These are phyloP conservation scores for Geotrichum europaeum DNA, from an alignment of 1,139 yeast genomes.

Conservation along the genomic window DNA sequence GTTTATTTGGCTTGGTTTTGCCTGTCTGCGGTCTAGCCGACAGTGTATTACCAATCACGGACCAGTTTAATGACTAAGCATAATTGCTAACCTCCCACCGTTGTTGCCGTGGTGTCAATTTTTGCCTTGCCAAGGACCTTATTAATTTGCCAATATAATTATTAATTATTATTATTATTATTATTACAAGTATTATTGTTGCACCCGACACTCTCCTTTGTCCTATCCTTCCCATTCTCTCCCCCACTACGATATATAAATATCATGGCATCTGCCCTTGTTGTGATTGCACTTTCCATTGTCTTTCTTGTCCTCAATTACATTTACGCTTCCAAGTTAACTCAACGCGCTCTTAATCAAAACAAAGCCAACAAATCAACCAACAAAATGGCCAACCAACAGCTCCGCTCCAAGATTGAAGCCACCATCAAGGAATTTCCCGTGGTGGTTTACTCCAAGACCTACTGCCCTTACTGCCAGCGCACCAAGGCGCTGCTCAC, in stretches of 20 bases:
- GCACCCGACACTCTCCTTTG: background rate
- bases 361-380: background rate
- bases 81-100: no score
- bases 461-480: constrained; percentile 27
- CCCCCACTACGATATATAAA: background rate
- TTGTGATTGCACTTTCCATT: background rate
- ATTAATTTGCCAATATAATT: no score
- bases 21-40: no score
- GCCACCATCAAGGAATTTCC: constrained; percentile 7
- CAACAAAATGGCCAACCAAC: constrained; percentile 8
- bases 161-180: no score
- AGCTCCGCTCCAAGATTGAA: constrained; percentile 7
- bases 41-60: no score
- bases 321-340: background rate
- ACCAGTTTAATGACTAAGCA: no score
- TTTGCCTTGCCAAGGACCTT: no score
- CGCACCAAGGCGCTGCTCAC: constrained; percentile 29
- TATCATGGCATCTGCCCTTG: background rate
- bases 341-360: background rate
- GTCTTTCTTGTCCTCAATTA: background rate
- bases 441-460: constrained; percentile 18
- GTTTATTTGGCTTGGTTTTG: no score
- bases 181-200: no score
- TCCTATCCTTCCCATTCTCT: background rate
- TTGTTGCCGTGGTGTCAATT: no score